phyloP scores from a whole-genome alignment of 768 basidiomycete genomes.

The Termitomyces titanicus region DNA sequence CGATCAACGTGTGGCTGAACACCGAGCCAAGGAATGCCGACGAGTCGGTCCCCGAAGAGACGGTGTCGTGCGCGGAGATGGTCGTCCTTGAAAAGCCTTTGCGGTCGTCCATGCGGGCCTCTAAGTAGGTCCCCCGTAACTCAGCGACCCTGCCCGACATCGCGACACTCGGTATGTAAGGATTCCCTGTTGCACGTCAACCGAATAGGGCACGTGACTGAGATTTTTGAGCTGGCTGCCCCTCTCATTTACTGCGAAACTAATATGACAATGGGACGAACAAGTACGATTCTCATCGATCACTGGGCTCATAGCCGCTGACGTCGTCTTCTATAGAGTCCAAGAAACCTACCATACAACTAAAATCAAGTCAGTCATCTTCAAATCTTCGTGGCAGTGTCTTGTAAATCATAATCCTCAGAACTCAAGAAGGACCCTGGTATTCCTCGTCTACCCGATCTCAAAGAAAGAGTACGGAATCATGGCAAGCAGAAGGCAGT shows the following conservation, averaged over 20 bases:
- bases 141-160: neutral
- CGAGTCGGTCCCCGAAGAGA: conserved; percentile 5
- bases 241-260: neutral
- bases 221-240: no score
- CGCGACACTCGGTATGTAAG: no score
- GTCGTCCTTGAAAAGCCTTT: neutral
- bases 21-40: conserved; percentile 5
- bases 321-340: conserved; percentile 25
- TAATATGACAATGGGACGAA: conserved; percentile 35
- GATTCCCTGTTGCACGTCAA: neutral
- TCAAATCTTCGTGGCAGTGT: neutral
- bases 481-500: conserved; percentile 44
- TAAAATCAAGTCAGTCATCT: conserved; percentile 34
- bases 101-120: neutral
- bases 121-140: neutral
- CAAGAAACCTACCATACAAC: conserved; percentile 36
- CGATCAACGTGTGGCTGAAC: conserved; percentile 7
- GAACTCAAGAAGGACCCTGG: conserved; percentile 90
- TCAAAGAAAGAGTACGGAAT: conserved; percentile 55
- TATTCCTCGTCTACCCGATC: conserved; percentile 74
- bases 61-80: conserved; percentile 1
- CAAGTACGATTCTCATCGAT: conserved; percentile 27
- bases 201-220: neutral
- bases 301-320: neutral
- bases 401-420: conserved; percentile 22